Evolutionary conservation across 2,329 filamentous ascomycete genomes (phyloP).

Genomic region (Raffaelea ambrosiae): DNA sequence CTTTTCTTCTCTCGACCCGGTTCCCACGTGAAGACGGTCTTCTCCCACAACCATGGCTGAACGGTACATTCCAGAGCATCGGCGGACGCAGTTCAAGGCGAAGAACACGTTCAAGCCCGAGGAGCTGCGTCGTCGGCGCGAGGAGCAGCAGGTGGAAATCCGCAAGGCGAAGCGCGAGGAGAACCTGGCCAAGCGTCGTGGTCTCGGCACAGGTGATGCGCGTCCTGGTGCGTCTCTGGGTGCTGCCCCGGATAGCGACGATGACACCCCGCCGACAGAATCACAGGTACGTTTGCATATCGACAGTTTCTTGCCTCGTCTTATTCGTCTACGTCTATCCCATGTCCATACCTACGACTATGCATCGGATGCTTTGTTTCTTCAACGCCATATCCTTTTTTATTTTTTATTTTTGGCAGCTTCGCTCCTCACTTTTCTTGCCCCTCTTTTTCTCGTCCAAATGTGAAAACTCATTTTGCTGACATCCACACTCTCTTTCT

Average conservation of each 20-base stretch:
- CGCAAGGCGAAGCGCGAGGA: conserved; percentile 98
- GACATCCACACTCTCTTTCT: not conserved
- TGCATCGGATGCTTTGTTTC: no score
- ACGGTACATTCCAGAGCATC: conserved; percentile 98
- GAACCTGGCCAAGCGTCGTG: conserved; percentile 95
- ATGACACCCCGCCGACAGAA: conserved; percentile 91
- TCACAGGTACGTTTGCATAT: conserved; percentile 65
- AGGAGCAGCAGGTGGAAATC: conserved; percentile 99
- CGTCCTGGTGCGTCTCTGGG: conserved; percentile 75
- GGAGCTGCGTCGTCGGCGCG: conserved; percentile 93
- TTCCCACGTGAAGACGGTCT: not conserved
- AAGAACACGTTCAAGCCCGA: conserved; percentile 99
- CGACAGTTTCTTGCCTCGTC: no score
- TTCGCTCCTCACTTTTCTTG: no score
- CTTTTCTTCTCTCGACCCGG: conserved; percentile 2
- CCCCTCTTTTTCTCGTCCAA: no score
- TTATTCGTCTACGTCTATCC: conserved; percentile 6
- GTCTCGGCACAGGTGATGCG: conserved; percentile 75
- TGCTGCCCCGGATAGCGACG: conserved; percentile 90
- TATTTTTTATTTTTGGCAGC: no score
- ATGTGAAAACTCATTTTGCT: not conserved
- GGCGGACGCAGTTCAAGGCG: conserved; percentile 98
- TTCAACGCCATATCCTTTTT: no score
- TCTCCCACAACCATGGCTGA: conserved; percentile 71
- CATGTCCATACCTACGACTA: no score